Percentiles rank a stretch among this genome's conserved stretches.
These are phyloP conservation scores for Fagus sylvatica DNA, from an alignment of 306 rosid genomes.

Conservation along the genomic window DNA sequence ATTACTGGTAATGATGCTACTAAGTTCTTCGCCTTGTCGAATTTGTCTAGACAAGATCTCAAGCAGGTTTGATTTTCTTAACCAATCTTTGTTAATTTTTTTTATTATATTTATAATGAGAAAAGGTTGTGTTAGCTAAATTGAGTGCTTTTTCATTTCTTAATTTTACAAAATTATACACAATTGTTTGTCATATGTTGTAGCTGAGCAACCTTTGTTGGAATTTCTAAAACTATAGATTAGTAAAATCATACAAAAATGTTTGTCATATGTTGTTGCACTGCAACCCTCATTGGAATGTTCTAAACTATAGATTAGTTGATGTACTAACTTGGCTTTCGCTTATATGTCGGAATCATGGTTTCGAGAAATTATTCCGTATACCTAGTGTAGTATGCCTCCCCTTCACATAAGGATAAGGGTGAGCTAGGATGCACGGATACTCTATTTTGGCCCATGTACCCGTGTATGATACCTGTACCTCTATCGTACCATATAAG, in stretches of 20 bases:
- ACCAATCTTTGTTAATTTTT: background rate
- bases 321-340: background rate
- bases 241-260: background rate
- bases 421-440: too few relatives aligned
- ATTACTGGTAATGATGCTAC: slow-evolving; percentile 82
- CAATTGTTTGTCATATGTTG: background rate
- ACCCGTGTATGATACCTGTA: too few relatives aligned
- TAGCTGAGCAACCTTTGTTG: background rate
- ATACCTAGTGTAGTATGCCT: too few relatives aligned
- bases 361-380: background rate
- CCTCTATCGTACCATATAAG: too few relatives aligned
- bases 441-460: too few relatives aligned
- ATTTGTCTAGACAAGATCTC: slow-evolving; percentile 73
- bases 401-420: too few relatives aligned
- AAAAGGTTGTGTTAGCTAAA: background rate
- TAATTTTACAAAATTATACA: background rate
- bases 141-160: background rate
- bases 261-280: background rate
- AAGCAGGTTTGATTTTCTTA: slow-evolving; percentile 61
- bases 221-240: background rate
- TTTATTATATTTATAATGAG: background rate
- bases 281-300: background rate
- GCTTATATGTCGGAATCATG: background rate
- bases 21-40: slow-evolving; percentile 69
- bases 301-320: background rate